Base-by-base conservation (phyloP, 345 rosid species). In the Pelargonium nanum region DNA sequence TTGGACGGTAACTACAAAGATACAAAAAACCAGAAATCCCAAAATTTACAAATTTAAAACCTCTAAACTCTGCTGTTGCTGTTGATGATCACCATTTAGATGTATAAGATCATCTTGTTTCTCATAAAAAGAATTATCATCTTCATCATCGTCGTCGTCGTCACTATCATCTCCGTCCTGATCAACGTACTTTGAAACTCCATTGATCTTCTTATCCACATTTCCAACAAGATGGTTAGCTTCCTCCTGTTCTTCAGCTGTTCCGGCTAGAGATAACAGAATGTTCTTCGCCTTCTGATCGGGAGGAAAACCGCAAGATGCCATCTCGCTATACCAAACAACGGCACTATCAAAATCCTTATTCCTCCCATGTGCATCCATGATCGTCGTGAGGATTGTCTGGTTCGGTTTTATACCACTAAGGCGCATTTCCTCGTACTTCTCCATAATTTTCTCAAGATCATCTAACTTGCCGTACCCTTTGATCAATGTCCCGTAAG, bases 251-350 rank as follows among this genome's bases (percentile, higher is more conserved):
- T 92, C 95, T 58, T 85, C 87, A 1, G 66, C 78, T 53, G 85
- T 82, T 70, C 77, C 80, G 13, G 96, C 95, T 68, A 89, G 75
- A 22, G 96, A 89, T 40, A 87, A 70, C 17, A 92, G 88, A 55
- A 89, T 77, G 72, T 84, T 93, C 77, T 87, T 87, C 19, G 99
- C 93, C 72, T 89, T 93, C 78, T 78, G 85, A 77, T 93, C 96
- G 24, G 98, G 86, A 52, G 70, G 74, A 63, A 80, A 59, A 23
- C 97, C 88, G 28, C 66, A 55, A 57, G 73, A 70, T 70, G 78
- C 95, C 97, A 93, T 85, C 77, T 93, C 97, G 69, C 75, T 89
- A 53, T 77, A 89, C 97, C 99, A 89, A 57, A 67, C 55, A 56
- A 87, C 75, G 44, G 96, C 97, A n/a, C 87, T 87, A 22, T 80